A percentile compares a stretch with the other conserved stretches of the same genome.
These are phyloP conservation scores for Tricholoma flavovirens DNA, from an alignment of 768 basidiomycete genomes.

Conservation along the genomic window DNA sequence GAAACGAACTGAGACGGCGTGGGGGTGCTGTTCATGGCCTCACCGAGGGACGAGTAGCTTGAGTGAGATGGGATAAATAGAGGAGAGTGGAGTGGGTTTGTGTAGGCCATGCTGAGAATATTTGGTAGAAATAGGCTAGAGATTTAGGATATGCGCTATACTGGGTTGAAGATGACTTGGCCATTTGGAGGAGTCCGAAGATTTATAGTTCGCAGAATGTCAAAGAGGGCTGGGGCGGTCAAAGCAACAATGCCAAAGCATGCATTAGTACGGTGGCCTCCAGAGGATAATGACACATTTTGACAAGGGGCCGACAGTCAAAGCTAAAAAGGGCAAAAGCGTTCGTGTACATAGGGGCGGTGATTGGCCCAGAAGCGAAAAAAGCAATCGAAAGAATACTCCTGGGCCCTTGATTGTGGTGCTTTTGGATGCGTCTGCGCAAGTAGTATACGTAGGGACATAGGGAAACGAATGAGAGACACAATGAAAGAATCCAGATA, in stretches of 20 bases:
- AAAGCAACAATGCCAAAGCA: background rate
- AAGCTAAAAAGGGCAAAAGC: background rate
- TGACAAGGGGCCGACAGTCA: background rate
- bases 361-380: too few relatives aligned
- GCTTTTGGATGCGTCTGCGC: background rate
- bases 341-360: background rate
- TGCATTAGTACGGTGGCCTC: background rate
- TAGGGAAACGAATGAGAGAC: background rate
- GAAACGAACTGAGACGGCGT: constrained; percentile 18
- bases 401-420: background rate
- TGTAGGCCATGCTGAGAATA: constrained; percentile 12
- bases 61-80: constrained; percentile 21
- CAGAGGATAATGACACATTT: too few relatives aligned
- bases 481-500: background rate
- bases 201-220: background rate
- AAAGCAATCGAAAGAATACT: background rate
- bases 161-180: background rate
- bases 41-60: constrained; percentile 21
- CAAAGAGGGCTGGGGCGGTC: background rate
- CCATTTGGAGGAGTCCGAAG: background rate
- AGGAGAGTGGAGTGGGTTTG: constrained; percentile 37
- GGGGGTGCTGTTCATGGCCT: constrained; percentile 13
- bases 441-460: background rate
- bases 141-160: constrained; percentile 21
- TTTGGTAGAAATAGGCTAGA: background rate